phyloP scores from a whole-genome alignment of 2,329 filamentous ascomycete genomes.

The Aspergillus sp. region DNA sequence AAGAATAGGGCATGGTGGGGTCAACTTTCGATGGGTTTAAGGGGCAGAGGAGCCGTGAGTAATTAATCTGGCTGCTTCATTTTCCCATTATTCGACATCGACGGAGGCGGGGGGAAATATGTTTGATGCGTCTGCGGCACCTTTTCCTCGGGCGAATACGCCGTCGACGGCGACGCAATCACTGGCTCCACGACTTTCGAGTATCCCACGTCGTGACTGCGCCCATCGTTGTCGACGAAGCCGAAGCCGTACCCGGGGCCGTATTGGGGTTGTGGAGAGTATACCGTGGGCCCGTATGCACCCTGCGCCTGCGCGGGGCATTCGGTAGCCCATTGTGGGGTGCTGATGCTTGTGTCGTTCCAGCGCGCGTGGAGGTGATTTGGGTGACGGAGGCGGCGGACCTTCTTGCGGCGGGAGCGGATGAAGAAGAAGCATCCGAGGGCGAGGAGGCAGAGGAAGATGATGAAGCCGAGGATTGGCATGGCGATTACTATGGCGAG shows the following conservation, averaged over 20 bases:
- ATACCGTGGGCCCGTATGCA: constrained; percentile 12
- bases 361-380: constrained; percentile 35
- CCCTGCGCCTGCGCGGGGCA: constrained; percentile 18
- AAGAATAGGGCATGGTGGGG: too few species aligned
- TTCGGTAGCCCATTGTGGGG: constrained; percentile 30
- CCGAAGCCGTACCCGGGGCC: constrained; percentile 11
- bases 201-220: constrained; percentile 20
- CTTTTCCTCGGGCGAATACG: constrained; percentile 14
- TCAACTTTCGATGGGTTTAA: too few species aligned
- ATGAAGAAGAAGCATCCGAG: constrained; percentile 46
- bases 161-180: constrained; percentile 4
- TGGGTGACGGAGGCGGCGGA: constrained; percentile 26
- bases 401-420: constrained; percentile 41
- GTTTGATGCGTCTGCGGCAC: constrained; percentile 2
- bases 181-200: constrained; percentile 13
- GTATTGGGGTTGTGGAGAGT: constrained; percentile 13
- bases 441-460: constrained; percentile 32
- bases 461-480: constrained; percentile 44
- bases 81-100: constrained; percentile 1
- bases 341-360: constrained; percentile 34
- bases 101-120: constrained; percentile 3
- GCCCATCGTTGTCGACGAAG: constrained; percentile 32
- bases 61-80: background rate
- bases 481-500: constrained; percentile 44
- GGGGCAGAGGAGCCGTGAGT: too few species aligned